Conservation (phyloP, 2,329 filamentous ascomycete species). For the Graphilbum fragrans region DNA sequence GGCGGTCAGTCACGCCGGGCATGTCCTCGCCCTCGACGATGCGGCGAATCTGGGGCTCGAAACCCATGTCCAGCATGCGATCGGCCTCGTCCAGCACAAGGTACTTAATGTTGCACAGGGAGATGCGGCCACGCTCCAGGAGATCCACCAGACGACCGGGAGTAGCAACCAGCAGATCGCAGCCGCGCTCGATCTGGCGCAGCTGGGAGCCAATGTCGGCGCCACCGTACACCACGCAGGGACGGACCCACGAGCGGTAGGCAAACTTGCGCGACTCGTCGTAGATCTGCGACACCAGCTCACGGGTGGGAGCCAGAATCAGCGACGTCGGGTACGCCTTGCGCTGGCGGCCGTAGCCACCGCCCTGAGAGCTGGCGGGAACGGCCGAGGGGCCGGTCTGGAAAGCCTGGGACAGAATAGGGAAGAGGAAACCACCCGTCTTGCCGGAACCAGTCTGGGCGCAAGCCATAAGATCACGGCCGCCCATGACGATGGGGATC, state of each 20-base stretch:
- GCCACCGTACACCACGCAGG: conserved; percentile 97
- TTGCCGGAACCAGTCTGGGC: conserved; percentile 99
- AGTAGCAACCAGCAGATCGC: conserved; percentile 92
- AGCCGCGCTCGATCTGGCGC: conserved; percentile 93
- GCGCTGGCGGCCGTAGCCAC: conserved; percentile 80
- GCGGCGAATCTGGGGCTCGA: conserved; percentile 97
- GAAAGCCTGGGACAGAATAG: conserved; percentile 96
- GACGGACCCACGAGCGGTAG: conserved; percentile 97
- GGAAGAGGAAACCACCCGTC: conserved; percentile 98
- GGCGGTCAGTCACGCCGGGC: conserved; percentile 69
- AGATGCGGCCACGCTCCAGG: conserved; percentile 97
- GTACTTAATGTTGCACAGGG: conserved; percentile 97
- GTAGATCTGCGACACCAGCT: conserved; percentile 97
- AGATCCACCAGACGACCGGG: conserved; percentile 95
- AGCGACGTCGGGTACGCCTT: conserved; percentile 96
- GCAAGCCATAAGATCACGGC: conserved; percentile 98
- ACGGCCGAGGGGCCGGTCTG: conserved; percentile 67
- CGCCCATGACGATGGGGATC: conserved; percentile 95
- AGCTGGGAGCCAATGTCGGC: conserved; percentile 97
- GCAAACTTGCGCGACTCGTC: conserved; percentile 97
- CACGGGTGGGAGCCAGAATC: conserved; percentile 92
- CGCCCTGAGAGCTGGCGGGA: conserved; percentile 50
- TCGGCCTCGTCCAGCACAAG: conserved; percentile 97
- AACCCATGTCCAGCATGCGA: conserved; percentile 99
- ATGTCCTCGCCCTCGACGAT: conserved; percentile 99